These are phyloP conservation scores for Yamadazyma siamensis DNA, from an alignment of 1,139 yeast genomes.

Conservation along the genomic window DNA sequence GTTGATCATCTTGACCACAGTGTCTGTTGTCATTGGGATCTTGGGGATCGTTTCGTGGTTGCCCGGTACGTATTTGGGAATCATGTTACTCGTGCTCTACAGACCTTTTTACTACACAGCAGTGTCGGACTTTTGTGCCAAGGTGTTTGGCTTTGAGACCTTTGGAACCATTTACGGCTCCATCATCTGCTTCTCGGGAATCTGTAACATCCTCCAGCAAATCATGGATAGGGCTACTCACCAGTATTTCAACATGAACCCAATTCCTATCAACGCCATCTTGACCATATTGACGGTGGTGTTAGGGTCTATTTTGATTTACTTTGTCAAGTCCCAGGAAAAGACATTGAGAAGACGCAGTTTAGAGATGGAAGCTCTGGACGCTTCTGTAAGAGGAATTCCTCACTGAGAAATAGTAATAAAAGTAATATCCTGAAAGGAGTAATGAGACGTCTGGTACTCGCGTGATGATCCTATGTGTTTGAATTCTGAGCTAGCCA, in stretches of 20 bases:
- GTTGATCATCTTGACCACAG: constrained; percentile 47
- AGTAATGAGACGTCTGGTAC: neutral
- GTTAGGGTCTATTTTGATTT: constrained; percentile 51
- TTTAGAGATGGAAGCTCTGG: constrained; percentile 62
- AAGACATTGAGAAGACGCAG: constrained; percentile 45
- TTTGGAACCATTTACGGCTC: constrained; percentile 93
- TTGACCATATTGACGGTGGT: constrained; percentile 53
- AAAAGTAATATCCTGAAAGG: neutral
- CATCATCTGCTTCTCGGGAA: constrained; percentile 75
- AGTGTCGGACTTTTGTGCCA: constrained; percentile 85
- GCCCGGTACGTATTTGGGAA: constrained; percentile 58
- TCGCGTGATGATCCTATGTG: neutral
- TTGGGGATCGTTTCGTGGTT: constrained; percentile 59
- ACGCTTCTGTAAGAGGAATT: constrained; percentile 46
- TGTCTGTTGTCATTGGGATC: constrained; percentile 63
- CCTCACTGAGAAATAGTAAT: constrained; percentile 32
- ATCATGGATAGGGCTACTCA: constrained; percentile 70
- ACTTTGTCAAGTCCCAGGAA: constrained; percentile 54
- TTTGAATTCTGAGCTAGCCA: neutral
- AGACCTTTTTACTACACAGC: constrained; percentile 93
- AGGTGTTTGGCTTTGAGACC: constrained; percentile 88
- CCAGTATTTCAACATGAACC: constrained; percentile 63
- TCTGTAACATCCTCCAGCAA: constrained; percentile 70
- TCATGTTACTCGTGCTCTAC: constrained; percentile 69
- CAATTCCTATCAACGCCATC: constrained; percentile 66